Evolutionary conservation across 2,329 filamentous ascomycete species (phyloP).

Genomic region (Pseudogymnoascus sp.): DNA sequence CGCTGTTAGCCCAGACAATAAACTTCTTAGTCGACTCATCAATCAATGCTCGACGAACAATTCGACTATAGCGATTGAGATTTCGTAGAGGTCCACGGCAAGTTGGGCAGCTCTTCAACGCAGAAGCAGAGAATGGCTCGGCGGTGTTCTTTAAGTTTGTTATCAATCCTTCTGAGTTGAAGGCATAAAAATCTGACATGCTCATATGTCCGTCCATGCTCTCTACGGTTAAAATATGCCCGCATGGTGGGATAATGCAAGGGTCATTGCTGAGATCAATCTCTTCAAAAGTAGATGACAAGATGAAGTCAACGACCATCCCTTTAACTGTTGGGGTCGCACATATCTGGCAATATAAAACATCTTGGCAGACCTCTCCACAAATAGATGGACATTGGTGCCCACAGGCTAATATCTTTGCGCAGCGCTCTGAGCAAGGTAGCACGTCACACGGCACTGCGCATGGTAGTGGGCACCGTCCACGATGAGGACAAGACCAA

Average conservation of each 20-base stretch:
- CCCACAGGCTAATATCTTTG: slow-evolving; percentile 45
- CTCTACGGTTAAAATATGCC: slow-evolving; percentile 53
- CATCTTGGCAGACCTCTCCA: slow-evolving; percentile 52
- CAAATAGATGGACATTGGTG: slow-evolving; percentile 61
- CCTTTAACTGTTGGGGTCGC: slow-evolving; percentile 37
- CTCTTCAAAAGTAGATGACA: slow-evolving; percentile 47
- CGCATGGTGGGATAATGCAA: slow-evolving; percentile 55
- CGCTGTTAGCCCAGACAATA: slow-evolving; percentile 43
- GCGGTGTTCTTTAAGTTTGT: slow-evolving; percentile 31
- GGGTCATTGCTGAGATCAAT: slow-evolving; percentile 53
- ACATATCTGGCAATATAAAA: slow-evolving; percentile 51
- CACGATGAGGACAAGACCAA: slow-evolving; percentile 48
- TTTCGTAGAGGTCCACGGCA: slow-evolving; percentile 54
- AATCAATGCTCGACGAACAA: slow-evolving; percentile 52
- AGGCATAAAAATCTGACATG: slow-evolving; percentile 43
- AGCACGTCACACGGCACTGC: slow-evolving; percentile 61
- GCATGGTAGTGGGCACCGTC: slow-evolving; percentile 41
- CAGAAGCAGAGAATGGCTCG: slow-evolving; percentile 42
- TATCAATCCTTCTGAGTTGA: slow-evolving; percentile 32
- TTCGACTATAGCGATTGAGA: slow-evolving; percentile 54
- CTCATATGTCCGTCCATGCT: slow-evolving; percentile 56
- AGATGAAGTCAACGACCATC: slow-evolving; percentile 49
- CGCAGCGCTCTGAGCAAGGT: slow-evolving; percentile 57
- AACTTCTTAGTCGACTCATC: slow-evolving; percentile 61
- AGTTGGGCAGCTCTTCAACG: slow-evolving; percentile 47